Conservation (phyloP, 129 eudicot species). For the Flaveria linearis region DNA sequence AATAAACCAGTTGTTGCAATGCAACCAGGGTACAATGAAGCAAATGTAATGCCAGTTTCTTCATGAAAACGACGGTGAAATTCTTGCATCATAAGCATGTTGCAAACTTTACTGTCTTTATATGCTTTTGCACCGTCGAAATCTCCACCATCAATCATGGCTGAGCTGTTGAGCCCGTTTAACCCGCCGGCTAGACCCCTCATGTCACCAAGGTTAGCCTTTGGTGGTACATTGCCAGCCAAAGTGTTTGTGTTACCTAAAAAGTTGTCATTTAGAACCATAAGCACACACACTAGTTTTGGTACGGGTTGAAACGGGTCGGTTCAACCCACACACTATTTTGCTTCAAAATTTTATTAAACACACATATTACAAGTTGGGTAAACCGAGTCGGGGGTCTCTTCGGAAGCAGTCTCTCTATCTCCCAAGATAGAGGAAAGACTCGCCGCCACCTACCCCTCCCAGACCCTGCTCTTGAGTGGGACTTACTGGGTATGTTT, state of each 20-base stretch:
- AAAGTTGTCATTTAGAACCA: slow-evolving; percentile 6
- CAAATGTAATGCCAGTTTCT: slow-evolving; percentile 87
- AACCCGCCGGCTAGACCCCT: slow-evolving; percentile 76
- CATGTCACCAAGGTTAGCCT: slow-evolving; percentile 84
- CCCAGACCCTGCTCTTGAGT: too few species aligned
- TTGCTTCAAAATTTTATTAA: neutral
- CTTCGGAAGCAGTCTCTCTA: too few species aligned
- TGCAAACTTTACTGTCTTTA: slow-evolving; percentile 91
- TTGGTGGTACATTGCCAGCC: slow-evolving; percentile 92
- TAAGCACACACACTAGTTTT: neutral
- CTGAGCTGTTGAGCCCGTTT: slow-evolving; percentile 73
- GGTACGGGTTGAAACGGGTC: neutral
- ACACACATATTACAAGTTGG: too few species aligned
- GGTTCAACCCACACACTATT: neutral
- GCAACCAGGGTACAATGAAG: slow-evolving; percentile 93
- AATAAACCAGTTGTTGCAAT: slow-evolving; percentile 92
- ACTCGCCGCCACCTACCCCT: too few species aligned
- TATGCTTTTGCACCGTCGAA: slow-evolving; percentile 93
- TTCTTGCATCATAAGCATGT: slow-evolving; percentile 95
- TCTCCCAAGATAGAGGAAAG: too few species aligned
- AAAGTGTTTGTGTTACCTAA: slow-evolving; percentile 81
- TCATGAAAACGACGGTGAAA: slow-evolving; percentile 86
- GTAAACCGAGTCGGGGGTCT: too few species aligned
- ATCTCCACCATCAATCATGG: slow-evolving; percentile 88
- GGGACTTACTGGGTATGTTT: too few species aligned